phyloP scores from a whole-genome alignment of 352 stramenopile species.

The Phytophthora cactorum region DNA sequence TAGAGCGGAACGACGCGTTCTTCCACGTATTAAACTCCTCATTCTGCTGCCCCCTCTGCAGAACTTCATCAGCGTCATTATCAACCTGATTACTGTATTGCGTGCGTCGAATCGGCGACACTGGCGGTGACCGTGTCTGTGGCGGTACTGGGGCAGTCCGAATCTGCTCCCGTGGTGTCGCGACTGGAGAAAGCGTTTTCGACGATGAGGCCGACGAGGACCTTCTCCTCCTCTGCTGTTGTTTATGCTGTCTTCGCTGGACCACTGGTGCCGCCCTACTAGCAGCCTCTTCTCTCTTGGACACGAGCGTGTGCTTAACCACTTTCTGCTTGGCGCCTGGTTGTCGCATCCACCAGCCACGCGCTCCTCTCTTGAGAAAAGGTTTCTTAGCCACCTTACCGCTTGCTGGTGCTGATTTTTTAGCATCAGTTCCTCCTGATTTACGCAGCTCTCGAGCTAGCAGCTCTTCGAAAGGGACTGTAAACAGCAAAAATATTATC shows the following conservation, averaged over 20 bases:
- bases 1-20: constrained; percentile 34
- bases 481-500: constrained; percentile 9
- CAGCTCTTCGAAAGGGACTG: constrained; percentile 76
- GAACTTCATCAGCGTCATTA: not conserved
- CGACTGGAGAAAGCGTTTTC: constrained; percentile 22
- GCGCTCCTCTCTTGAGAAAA: constrained; percentile 77
- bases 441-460: constrained; percentile 69
- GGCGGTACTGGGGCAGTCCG: constrained; percentile 3
- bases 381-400: constrained; percentile 44
- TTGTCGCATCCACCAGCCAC: constrained; percentile 86
- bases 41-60: constrained; percentile 1
- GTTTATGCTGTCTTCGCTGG: not conserved
- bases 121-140: constrained; percentile 26
- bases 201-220: constrained; percentile 17
- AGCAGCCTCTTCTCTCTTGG: constrained; percentile 41
- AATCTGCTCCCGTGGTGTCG: constrained; percentile 14
- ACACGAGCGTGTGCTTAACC: constrained; percentile 64
- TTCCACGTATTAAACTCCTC: constrained; percentile 31
- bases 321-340: constrained; percentile 61
- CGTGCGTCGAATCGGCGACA: constrained; percentile 23
- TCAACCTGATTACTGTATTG: constrained; percentile 8
- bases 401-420: not conserved
- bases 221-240: not conserved
- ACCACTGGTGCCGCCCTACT: not conserved
- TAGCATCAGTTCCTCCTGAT: constrained; percentile 18